A percentile compares a stretch with the other conserved stretches of the same genome.
These are phyloP conservation scores for Laguncularia racemosa DNA, from an alignment of 345 rosid genomes.

Conservation along the genomic window DNA sequence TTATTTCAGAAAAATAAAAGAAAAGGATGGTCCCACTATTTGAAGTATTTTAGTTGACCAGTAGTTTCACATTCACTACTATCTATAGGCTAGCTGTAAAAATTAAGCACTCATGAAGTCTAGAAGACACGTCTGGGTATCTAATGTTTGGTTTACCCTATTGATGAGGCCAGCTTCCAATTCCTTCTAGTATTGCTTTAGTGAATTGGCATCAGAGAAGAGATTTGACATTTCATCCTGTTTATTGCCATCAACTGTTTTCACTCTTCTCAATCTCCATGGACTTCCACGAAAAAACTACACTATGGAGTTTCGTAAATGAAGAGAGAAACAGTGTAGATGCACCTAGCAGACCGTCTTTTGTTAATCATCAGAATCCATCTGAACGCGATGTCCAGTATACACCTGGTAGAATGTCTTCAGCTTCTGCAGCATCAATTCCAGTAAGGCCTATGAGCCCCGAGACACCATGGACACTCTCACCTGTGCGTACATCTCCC, in stretches of 20 bases:
- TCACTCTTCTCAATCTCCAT: background rate
- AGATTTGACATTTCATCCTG: background rate
- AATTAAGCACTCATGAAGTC: too few relatives aligned
- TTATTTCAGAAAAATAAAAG: too few relatives aligned
- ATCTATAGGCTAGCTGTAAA: too few relatives aligned
- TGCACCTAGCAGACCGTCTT: background rate
- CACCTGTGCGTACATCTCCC: slow-evolving; percentile 5
- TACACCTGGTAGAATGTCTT: background rate
- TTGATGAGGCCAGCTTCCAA: too few relatives aligned
- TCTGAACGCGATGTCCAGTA: background rate
- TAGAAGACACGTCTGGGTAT: too few relatives aligned
- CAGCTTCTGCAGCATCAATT: background rate
- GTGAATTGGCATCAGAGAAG: background rate
- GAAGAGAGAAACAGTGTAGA: slow-evolving; percentile 6
- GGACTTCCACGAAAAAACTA: slow-evolving; percentile 11
- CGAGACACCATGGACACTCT: slow-evolving; percentile 10
- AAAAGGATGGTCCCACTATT: too few relatives aligned
- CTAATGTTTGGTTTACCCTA: too few relatives aligned
- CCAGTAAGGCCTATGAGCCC: slow-evolving; percentile 12
- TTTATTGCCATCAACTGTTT: background rate
- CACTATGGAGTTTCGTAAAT: slow-evolving; percentile 6
- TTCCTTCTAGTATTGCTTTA: too few relatives aligned
- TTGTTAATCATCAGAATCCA: background rate
- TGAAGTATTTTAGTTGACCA: too few relatives aligned
- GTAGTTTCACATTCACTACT: too few relatives aligned